phyloP scores from a whole-genome alignment of 345 rosid genomes.

The Boechera divaricarpa region DNA sequence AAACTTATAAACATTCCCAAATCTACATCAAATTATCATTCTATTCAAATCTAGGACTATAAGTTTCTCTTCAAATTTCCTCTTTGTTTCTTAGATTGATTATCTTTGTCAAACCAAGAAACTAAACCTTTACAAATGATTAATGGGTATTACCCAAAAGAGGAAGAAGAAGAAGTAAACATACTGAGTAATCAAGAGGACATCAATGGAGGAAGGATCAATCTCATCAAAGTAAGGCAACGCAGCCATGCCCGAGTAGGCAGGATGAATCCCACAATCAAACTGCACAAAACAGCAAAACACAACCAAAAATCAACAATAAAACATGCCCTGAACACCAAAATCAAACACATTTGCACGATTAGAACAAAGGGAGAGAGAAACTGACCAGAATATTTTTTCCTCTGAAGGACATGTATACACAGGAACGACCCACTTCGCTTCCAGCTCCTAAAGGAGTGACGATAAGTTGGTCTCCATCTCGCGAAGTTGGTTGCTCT shows the following conservation, averaged over 20 bases:
- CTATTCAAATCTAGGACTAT: not conserved
- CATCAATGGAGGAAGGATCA: conserved; percentile 87
- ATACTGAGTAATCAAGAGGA: conserved; percentile 91
- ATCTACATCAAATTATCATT: not conserved
- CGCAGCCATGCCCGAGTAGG: conserved; percentile 92
- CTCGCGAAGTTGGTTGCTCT: conserved; percentile 66
- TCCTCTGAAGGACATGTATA: conserved; percentile 87
- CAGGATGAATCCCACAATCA: conserved; percentile 95
- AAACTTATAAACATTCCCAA: not conserved
- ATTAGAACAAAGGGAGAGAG: not conserved
- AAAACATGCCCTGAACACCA: not conserved
- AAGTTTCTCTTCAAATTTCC: not conserved
- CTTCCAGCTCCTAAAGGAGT: conserved; percentile 92
- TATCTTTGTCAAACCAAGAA: too few relatives aligned
- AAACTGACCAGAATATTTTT: conserved; percentile 67
- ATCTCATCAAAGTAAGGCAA: conserved; percentile 95
- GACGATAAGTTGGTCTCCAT: conserved; percentile 75
- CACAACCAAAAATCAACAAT: not conserved
- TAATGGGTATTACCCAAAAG: not conserved
- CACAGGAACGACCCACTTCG: conserved; percentile 96
- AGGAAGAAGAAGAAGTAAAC: conserved; percentile 27
- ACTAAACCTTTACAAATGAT: not conserved
- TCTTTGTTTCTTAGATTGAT: too few relatives aligned
- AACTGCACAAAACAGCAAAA: conserved; percentile 49
- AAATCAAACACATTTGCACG: not conserved